Percentiles rank a stretch among this genome's conserved stretches.
Evolutionary conservation across 345 rosid species (phyloP).

Genomic region (Abelmoschus esculentus): DNA sequence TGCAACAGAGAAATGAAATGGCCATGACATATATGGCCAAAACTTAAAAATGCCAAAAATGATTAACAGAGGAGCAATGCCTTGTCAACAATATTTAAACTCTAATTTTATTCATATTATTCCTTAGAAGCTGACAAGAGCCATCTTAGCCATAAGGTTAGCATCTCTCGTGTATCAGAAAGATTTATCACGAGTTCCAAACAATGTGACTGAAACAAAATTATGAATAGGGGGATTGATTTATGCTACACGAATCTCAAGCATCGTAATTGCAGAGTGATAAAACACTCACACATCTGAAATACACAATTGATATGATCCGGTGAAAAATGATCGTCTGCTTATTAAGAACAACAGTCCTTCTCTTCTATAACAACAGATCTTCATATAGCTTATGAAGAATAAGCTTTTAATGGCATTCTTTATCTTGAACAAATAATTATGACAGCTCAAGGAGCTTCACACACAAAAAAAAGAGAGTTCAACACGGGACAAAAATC

Average conservation of each 20-base stretch:
- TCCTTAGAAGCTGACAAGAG: not conserved
- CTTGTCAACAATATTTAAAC: too few relatives aligned
- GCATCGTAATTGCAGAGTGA: slow-evolving; percentile 5
- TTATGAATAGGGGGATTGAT: not conserved
- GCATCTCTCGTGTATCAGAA: not conserved
- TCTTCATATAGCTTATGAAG: not conserved
- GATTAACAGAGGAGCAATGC: too few relatives aligned
- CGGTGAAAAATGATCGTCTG: not conserved
- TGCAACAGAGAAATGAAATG: too few relatives aligned
- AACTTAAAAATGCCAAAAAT: too few relatives aligned
- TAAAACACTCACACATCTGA: not conserved
- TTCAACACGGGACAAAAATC: not conserved
- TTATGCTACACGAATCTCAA: slow-evolving; percentile 6
- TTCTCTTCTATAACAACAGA: not conserved
- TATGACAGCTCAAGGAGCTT: too few relatives aligned
- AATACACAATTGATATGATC: slow-evolving; percentile 5
- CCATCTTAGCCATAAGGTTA: not conserved
- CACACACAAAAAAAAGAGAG: too few relatives aligned
- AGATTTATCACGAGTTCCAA: slow-evolving; percentile 7
- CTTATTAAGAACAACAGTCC: not conserved
- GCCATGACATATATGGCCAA: too few relatives aligned
- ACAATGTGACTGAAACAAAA: slow-evolving; percentile 8
- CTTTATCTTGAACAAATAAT: too few relatives aligned
- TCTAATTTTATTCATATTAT: too few relatives aligned
- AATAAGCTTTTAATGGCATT: too few relatives aligned